Conservation (phyloP, 2,329 filamentous ascomycete genomes). For the Elsinoe perseae region DNA sequence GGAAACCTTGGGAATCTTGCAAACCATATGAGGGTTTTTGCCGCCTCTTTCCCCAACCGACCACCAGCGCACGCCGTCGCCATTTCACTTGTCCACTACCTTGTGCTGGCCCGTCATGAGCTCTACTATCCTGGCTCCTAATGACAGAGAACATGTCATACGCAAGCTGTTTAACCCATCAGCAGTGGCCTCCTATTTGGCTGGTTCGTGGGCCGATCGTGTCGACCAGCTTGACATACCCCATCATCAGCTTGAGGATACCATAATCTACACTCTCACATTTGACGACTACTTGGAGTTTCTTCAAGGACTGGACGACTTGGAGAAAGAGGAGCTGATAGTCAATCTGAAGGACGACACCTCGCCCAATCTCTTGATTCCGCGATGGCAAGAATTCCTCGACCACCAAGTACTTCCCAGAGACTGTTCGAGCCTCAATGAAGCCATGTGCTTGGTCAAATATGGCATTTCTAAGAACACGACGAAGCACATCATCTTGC, state of each 20-base stretch:
- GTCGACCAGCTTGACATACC: neutral
- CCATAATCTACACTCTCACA: neutral
- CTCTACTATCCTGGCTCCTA: neutral
- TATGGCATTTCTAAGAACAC: neutral
- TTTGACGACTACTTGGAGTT: constrained; percentile 17
- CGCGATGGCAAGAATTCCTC: constrained; percentile 2
- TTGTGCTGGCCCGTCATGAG: too few species aligned
- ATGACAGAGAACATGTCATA: neutral
- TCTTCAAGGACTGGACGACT: constrained; percentile 6
- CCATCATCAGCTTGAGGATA: neutral
- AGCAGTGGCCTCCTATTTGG: neutral
- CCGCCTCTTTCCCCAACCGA: neutral
- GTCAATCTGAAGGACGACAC: neutral
- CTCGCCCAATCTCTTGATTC: neutral
- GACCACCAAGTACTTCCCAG: neutral
- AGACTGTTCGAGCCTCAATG: neutral
- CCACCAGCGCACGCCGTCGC: too few species aligned
- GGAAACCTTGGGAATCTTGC: neutral
- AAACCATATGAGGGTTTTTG: neutral
- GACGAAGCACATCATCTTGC: neutral
- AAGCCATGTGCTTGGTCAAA: neutral
- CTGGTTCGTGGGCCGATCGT: neutral
- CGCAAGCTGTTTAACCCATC: neutral
- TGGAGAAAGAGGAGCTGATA: constrained; percentile 14
- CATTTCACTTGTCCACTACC: too few species aligned